Evolutionary conservation across 805 yeast species (phyloP), one percentile per base, ranked within the genome.

Genomic region (Starmerella lactis-condensi): DNA sequence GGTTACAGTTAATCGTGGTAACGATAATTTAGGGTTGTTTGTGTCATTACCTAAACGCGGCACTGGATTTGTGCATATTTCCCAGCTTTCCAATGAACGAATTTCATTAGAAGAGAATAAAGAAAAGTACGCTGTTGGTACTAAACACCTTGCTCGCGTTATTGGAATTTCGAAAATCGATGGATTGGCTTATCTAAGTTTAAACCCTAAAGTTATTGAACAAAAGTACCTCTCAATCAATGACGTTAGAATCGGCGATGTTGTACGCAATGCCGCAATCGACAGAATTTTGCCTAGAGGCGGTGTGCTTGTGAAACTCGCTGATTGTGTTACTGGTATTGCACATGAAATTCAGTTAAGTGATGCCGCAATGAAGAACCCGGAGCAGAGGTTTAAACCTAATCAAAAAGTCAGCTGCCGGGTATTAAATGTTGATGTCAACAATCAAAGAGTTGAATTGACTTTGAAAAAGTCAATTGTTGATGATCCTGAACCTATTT

Each of bases 361-460:
- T 42, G 99, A 89, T 52, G 64, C 76, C 35, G 74, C 71, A 49
- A 61, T 85, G 40, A 69, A 70, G 3, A 75, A 85, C 48, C 98
- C 98, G 5, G 96, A 89, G 55, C 68, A 89, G 60, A 79, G 81
- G 47, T 85, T 74, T 62, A 78, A 77, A 53, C 70, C 73, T 26
- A 96, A 94, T 8, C 60, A 75, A 26, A 75, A 72, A 42, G 78
- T 79, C 19, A 75, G 65, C 44, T 89, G 74, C 20, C 38, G 56
- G 7, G 48, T 51, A 6, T 37, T 54, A 5, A 28, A 39, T 16
- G 47, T 47, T 4, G 52, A 50, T 25, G 21, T 28, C 2, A 56
- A 47, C 27, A 57, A 58, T 31, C 62, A 65, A 20, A 66, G 62
- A 29, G 57, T 82, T 26, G 54, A 59, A 23, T 59, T 79, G 15